These are phyloP conservation scores for Sanghuangporus weigelae DNA, from an alignment of 1,284 basidiomycete species.

Conservation along the genomic window DNA sequence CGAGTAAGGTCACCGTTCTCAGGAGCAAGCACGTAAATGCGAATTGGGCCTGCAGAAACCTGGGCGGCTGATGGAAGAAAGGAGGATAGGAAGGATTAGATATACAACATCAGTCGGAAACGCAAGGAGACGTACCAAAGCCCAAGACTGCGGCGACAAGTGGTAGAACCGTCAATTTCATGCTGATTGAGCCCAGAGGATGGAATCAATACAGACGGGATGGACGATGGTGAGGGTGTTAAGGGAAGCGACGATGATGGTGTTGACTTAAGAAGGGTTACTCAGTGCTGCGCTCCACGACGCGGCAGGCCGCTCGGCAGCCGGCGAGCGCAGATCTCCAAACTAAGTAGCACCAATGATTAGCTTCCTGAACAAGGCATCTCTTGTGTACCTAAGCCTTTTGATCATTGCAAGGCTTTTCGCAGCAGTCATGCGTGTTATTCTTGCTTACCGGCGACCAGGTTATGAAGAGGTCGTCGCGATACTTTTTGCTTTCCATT, in stretches of 20 bases:
- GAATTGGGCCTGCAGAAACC: slow-evolving; percentile 16
- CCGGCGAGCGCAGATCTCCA: background rate
- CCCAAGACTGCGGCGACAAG: slow-evolving; percentile 12
- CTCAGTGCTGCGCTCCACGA: slow-evolving; percentile 6
- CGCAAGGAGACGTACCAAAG: slow-evolving; percentile 5
- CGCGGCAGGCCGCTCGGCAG: slow-evolving; percentile 2
- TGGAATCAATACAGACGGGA: background rate
- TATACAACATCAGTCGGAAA: background rate
- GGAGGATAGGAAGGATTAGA: background rate
- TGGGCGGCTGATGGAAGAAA: slow-evolving; percentile 7
- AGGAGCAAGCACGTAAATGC: slow-evolving; percentile 13
- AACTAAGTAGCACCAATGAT: background rate
- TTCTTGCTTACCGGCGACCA: background rate
- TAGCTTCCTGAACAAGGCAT: background rate
- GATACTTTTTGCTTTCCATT: background rate
- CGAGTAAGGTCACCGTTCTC: background rate
- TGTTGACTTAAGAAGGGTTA: background rate
- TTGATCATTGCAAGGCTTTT: background rate
- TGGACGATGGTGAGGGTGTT: background rate
- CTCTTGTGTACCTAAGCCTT: too few species aligned
- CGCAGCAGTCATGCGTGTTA: background rate
- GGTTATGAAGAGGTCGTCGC: background rate
- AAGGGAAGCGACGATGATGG: slow-evolving; percentile 1
- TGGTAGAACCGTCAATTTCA: slow-evolving; percentile 12
- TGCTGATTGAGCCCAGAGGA: background rate